These are phyloP conservation scores for Ceratorhiza oryzae-sativae DNA, from an alignment of 1,284 basidiomycete genomes.

Conservation along the genomic window DNA sequence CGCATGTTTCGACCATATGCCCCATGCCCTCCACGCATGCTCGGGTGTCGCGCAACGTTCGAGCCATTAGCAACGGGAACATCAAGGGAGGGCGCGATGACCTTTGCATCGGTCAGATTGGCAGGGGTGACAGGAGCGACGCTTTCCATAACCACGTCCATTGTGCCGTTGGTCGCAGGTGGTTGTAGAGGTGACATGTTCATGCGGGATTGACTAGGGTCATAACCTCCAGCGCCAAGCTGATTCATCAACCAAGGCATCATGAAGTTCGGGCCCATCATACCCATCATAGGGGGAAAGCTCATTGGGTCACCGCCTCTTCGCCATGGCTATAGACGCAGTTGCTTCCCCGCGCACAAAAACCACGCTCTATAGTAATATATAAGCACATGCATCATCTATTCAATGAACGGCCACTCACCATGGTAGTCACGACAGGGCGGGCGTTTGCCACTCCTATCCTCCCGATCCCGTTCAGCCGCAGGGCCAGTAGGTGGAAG, in stretches of 20 bases:
- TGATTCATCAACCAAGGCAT: constrained; percentile 42
- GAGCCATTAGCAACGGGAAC: constrained; percentile 18
- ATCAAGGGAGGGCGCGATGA: constrained; percentile 7
- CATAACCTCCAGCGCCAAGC: constrained; percentile 59
- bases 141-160: constrained; percentile 38
- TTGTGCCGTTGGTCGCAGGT: constrained; percentile 49
- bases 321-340: constrained; percentile 94
- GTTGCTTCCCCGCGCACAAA: constrained; percentile 85
- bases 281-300: constrained; percentile 42
- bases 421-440: constrained; percentile 90
- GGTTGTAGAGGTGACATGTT: constrained; percentile 61
- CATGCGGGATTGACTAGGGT: constrained; percentile 77
- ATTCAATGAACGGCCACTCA: constrained; percentile 54
- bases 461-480: constrained; percentile 41
- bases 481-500: constrained; percentile 46
- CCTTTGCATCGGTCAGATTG: constrained; percentile 18
- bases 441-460: constrained; percentile 50
- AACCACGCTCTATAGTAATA: constrained; percentile 75
- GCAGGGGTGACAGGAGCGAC: neutral
- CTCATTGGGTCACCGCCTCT: constrained; percentile 70
- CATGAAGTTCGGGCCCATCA: constrained; percentile 41
- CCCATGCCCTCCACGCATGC: constrained; percentile 37
- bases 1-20: constrained; percentile 38
- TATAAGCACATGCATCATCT: constrained; percentile 22
- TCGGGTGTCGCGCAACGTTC: constrained; percentile 25